Evolutionary conservation across 441 rosid genomes (phyloP).

Genomic region (Euphorbia schlechtendalii): DNA sequence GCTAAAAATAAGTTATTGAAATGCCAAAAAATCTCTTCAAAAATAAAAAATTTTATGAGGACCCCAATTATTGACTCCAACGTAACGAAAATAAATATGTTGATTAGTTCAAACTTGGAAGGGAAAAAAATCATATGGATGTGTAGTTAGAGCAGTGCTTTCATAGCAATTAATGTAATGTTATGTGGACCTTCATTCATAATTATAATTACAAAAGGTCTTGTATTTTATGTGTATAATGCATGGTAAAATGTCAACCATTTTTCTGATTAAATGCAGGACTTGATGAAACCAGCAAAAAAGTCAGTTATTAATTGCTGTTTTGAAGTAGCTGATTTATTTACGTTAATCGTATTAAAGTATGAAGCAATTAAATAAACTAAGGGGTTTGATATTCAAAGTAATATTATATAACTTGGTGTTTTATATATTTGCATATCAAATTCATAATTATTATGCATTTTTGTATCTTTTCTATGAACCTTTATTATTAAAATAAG

Average conservation of each 20-base stretch:
- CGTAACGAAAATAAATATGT: neutral
- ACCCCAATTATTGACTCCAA: conserved; percentile 16
- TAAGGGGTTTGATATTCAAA: too few species aligned
- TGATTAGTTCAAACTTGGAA: neutral
- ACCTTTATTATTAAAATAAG: too few species aligned
- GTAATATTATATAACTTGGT: too few species aligned
- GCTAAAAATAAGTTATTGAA: neutral
- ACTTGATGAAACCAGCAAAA: neutral
- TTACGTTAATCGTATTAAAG: too few species aligned
- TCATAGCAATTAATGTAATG: neutral
- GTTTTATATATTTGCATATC: too few species aligned
- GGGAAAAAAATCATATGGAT: neutral
- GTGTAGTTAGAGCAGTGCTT: conserved; percentile 3
- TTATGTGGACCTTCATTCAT: neutral
- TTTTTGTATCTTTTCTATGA: too few species aligned
- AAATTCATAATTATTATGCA: too few species aligned
- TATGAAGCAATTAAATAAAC: too few species aligned
- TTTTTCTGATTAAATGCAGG: neutral
- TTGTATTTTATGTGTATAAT: neutral
- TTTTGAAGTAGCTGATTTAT: too few species aligned
- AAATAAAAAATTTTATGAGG: neutral
- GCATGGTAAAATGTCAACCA: neutral
- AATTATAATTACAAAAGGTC: neutral
- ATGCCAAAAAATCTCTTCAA: too few species aligned
- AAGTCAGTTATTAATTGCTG: too few species aligned